Conservation (phyloP, 805 yeast species). For the Wickerhamomyces canadensis region DNA sequence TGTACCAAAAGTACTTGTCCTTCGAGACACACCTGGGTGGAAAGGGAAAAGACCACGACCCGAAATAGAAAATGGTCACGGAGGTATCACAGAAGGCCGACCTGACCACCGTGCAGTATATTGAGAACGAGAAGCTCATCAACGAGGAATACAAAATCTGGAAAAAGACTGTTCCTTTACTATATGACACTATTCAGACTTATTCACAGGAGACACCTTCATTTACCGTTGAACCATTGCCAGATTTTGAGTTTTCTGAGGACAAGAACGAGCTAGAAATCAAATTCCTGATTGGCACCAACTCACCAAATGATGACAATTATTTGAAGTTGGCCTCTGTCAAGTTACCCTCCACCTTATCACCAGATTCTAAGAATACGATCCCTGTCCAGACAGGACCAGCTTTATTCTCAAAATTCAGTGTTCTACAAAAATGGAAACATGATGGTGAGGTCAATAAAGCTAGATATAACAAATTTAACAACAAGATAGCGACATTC, state of each 20-base stretch:
- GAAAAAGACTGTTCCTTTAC: constrained; percentile 78
- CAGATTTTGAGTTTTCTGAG: constrained; percentile 23
- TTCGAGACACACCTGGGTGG: too few species aligned
- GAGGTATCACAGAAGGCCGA: constrained; percentile 1
- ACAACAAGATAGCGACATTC: constrained; percentile 19
- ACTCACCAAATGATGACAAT: constrained; percentile 31
- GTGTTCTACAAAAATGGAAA: constrained; percentile 35
- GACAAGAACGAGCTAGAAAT: constrained; percentile 29
- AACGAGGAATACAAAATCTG: constrained; percentile 77
- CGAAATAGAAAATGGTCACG: too few species aligned
- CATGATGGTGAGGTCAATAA: constrained; percentile 61
- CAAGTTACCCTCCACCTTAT: constrained; percentile 39
- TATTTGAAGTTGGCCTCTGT: constrained; percentile 36
- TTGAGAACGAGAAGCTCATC: constrained; percentile 52
- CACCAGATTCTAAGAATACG: constrained; percentile 24
- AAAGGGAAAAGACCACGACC: too few species aligned
- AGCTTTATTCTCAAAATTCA: constrained; percentile 35
- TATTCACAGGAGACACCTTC: constrained; percentile 54
- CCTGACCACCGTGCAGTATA: constrained; percentile 34
- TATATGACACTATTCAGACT: constrained; percentile 64
- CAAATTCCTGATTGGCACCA: constrained; percentile 44
- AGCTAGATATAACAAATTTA: constrained; percentile 39
- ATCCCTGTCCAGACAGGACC: constrained; percentile 26
- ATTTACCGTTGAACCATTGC: constrained; percentile 53
- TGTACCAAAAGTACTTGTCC: too few species aligned